Evolutionary conservation across 805 yeast species (phyloP), one percentile per base, ranked within the genome.

Genomic region (Ascoidea rubescens): DNA sequence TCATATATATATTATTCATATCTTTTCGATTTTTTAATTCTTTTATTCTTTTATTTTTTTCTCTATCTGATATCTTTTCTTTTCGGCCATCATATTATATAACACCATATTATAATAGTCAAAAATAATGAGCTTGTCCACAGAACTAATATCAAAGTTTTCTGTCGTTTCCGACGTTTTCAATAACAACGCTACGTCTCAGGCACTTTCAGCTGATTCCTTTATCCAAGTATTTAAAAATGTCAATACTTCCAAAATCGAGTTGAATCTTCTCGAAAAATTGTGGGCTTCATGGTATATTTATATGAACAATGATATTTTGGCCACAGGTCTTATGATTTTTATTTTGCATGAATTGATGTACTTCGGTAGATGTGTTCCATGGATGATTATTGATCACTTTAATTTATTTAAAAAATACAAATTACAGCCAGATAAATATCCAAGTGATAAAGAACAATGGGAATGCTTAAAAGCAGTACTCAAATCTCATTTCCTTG

Each of bases 391-490:
- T 57, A 78, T 91, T 58, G 98, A 90, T 67, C 74, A 77, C 61
- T 79, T 89, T 54, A 95, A 96, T 45, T 87, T 77, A 65, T 93
- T 91, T 77, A 78, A 81, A 62, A 80, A 77, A 67, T 91, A 79
- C 74, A 91, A 91, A 71, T 84, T 93, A 60, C 99, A 91, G 72
- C 89, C 87, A 49, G 78, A 84, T 46, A 87, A 87, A 65, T 68
- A 83, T 52, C 96, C 96, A 46, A 72, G 86, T 48, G 75, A 77
- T 55, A 75, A 76, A 64, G 96, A 91, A 70, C 97, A 91, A 67
- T 80, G 95, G 90, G 89, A 87, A 67, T 91, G 99, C 69, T 73
- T 87, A 60, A 85, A 87, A 67, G 72, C 85, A 32, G 97, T 91
- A 37, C 70, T 93, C 52, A 77, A 80, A 49, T 84, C 95, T 3